Conservation (phyloP, 192 early-diverging fungal species). For the Rhizophagus clarus region DNA sequence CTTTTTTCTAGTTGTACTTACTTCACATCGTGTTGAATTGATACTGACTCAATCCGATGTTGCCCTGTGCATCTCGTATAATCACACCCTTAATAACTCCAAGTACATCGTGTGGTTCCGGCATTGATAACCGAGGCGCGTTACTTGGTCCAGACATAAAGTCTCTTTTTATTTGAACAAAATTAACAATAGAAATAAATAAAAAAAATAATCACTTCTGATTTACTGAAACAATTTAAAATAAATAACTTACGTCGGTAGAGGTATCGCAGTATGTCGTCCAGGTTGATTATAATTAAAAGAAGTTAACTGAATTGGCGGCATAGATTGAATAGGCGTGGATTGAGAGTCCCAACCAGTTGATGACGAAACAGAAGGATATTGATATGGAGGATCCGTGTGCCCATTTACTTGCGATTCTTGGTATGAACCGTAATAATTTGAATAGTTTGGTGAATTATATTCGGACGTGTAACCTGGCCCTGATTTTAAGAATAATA, state of each 20-base stretch:
- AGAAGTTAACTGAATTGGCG: conserved; percentile 35
- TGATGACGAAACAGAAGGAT: conserved; percentile 28
- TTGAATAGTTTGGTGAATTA: conserved; percentile 36
- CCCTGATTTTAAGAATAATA: not conserved
- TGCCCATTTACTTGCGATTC: conserved; percentile 33
- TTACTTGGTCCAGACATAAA: conserved; percentile 57
- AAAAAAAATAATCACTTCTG: not conserved
- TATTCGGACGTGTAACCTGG: conserved; percentile 35
- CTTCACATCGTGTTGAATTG: conserved; percentile 40
- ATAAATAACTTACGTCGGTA: conserved; percentile 45
- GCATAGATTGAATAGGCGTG: conserved; percentile 24
- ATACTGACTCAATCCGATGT: conserved; percentile 59
- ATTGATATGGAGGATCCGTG: conserved; percentile 32
- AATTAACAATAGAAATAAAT: not conserved
- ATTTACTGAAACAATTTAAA: not conserved
- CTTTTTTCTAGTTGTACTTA: conserved; percentile 12
- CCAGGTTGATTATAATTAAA: conserved; percentile 48
- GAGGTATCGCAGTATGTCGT: conserved; percentile 52
- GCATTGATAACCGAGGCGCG: conserved; percentile 56
- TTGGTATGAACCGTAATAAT: conserved; percentile 38
- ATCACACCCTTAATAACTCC: conserved; percentile 57
- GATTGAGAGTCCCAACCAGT: conserved; percentile 38
- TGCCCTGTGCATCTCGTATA: conserved; percentile 59
- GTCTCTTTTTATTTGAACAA: conserved; percentile 30
- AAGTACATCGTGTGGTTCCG: conserved; percentile 54